Base-by-base conservation (phyloP, 75 land plant species). In the Pinus taeda region DNA sequence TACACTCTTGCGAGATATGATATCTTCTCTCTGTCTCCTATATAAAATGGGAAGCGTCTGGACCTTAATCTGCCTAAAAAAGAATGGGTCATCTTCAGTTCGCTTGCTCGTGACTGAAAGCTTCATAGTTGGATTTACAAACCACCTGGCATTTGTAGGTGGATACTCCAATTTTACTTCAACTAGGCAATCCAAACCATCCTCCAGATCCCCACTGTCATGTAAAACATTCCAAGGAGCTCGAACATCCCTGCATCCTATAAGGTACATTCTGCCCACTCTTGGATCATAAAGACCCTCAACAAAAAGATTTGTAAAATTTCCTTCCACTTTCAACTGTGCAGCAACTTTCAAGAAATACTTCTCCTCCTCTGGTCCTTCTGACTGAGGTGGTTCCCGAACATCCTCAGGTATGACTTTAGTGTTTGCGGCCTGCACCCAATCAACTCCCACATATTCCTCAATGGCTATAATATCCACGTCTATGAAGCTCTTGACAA, bases 261-360 rank as follows among this genome's bases (percentile, higher is more conserved):
- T 79, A 13, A 87, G 83, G 63, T 85, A 87, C 90, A 90, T 85
- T 76, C 73, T 85, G 15, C 94, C 94, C 37, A 79, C 77, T 29
- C 59, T 76, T 20, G 88, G 86, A 69, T 91, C 82, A 79, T 93
- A 93, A 26, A 86, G 56, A 57, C 93, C 95, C 81, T 93, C 95
- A 53, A 93, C 37, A 26, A 81, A 86, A 9, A 92, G 63, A 7
- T 39, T 21, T 13, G 83, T 69, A 24, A 81, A 73, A 33, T 85
- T 87, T 57, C 77, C 87, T 55, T 36, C 37, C 15, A 91, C 15
- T 8, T 75, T 82, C 15, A 92, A 82, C 63, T 82, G 71, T 20
- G 88, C 88, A 61, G 95, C 92, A 60, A 92, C 84, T 53, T 90
- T 90, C 42, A 91, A 15, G 13, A 82, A 60, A 8, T 62, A 73